These are phyloP conservation scores for Naganishia sp. DNA, from an alignment of 1,284 basidiomycete genomes.

Conservation along the genomic window DNA sequence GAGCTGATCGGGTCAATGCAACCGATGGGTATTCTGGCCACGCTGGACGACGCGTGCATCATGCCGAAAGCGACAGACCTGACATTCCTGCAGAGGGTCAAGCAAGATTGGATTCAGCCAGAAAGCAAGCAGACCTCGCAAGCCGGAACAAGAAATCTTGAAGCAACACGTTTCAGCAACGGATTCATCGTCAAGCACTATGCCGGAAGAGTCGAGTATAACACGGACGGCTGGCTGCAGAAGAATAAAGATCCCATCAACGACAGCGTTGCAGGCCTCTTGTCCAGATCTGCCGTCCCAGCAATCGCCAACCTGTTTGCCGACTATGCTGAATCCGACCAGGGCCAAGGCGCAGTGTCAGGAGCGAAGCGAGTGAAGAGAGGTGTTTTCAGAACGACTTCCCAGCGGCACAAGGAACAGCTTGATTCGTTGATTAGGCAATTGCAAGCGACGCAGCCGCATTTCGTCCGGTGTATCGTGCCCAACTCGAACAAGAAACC, in stretches of 20 bases:
- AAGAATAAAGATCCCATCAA: constrained; percentile 99
- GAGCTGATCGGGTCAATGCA: constrained; percentile 82
- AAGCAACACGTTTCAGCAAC: constrained; percentile 82
- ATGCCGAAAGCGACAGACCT: constrained; percentile 97
- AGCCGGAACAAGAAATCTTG: constrained; percentile 78
- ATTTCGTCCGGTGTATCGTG: constrained; percentile 98
- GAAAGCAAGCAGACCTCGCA: constrained; percentile 51
- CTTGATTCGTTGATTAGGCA: constrained; percentile 88
- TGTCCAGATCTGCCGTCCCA: constrained; percentile 78
- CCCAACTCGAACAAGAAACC: constrained; percentile 93
- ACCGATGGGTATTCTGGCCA: constrained; percentile 86
- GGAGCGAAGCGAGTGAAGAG: constrained; percentile 84
- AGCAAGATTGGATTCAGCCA: constrained; percentile 40
- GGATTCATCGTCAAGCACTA: constrained; percentile 97
- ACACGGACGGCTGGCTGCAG: constrained; percentile 94
- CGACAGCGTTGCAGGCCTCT: constrained; percentile 88
- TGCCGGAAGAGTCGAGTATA: constrained; percentile 94
- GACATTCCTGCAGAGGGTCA: constrained; percentile 91
- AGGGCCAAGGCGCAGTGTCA: constrained; percentile 41
- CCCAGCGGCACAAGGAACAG: constrained; percentile 95
- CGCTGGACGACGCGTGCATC: constrained; percentile 97
- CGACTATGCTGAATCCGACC: constrained; percentile 70
- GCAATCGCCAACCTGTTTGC: constrained; percentile 82
- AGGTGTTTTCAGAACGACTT: constrained; percentile 95
- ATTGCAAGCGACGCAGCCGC: constrained; percentile 90